Conservation (phyloP, 1,284 basidiomycete genomes). For the Agaricales sp. region DNA sequence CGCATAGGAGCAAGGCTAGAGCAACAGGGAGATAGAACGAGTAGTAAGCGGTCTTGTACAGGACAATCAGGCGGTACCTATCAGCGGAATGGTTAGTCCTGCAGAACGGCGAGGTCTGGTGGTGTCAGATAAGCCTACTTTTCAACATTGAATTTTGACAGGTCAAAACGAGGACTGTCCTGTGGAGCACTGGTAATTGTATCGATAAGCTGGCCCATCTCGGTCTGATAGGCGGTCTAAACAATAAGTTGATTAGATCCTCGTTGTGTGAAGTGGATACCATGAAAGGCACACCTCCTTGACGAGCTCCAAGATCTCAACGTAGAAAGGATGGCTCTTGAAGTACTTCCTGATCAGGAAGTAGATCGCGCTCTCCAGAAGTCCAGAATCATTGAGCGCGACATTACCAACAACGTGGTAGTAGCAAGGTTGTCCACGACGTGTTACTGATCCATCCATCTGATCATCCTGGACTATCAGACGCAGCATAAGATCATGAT, state of each 20-base stretch:
- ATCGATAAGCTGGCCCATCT: slow-evolving; percentile 94
- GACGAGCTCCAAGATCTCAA: slow-evolving; percentile 58
- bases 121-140: slow-evolving; percentile 38
- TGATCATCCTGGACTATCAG: slow-evolving; percentile 84
- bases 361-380: slow-evolving; percentile 95
- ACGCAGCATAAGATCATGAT: background rate
- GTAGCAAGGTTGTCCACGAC: slow-evolving; percentile 97
- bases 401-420: slow-evolving; percentile 82
- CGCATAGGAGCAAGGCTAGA: slow-evolving; percentile 79
- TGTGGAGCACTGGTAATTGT: slow-evolving; percentile 87
- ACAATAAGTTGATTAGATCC: slow-evolving; percentile 66
- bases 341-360: slow-evolving; percentile 86
- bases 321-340: slow-evolving; percentile 76
- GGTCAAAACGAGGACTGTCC: slow-evolving; percentile 62
- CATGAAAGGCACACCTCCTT: background rate
- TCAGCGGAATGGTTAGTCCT: background rate
- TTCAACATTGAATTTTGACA: slow-evolving; percentile 79
- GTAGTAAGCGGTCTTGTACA: slow-evolving; percentile 98
- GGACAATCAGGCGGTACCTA: slow-evolving; percentile 89
- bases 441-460: slow-evolving; percentile 92
- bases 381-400: slow-evolving; percentile 95
- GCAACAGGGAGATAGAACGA: slow-evolving; percentile 99
- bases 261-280: too few relatives aligned
- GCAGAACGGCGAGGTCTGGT: background rate
- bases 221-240: slow-evolving; percentile 91